Evolutionary conservation across 148 eudicot genomes (phyloP).

Genomic region (Amaranthus hypochondriacus): DNA sequence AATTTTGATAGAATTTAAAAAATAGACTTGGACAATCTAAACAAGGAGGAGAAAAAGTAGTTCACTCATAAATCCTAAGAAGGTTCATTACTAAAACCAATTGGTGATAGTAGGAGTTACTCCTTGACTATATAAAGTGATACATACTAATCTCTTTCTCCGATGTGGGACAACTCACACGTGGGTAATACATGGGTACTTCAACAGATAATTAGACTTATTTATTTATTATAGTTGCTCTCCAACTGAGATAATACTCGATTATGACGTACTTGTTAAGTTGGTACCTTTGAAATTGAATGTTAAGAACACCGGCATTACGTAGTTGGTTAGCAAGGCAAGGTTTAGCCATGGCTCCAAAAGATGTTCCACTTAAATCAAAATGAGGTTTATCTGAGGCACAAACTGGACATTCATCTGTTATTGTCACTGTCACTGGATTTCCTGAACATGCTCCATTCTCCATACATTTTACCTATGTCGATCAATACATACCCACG

Average conservation of each 20-base stretch:
- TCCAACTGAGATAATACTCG: neutral
- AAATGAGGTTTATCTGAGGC: slow-evolving; percentile 39
- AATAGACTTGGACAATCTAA: too few relatives aligned
- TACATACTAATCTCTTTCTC: too few relatives aligned
- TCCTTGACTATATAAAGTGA: too few relatives aligned
- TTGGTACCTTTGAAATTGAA: slow-evolving; percentile 45
- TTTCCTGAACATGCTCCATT: slow-evolving; percentile 60
- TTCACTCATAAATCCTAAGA: too few relatives aligned
- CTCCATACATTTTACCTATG: slow-evolving; percentile 53
- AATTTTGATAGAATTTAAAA: too few relatives aligned
- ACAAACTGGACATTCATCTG: slow-evolving; percentile 72
- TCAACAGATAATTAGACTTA: too few relatives aligned
- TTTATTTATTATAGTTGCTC: too few relatives aligned
- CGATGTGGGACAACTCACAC: too few relatives aligned
- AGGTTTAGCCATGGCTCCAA: slow-evolving; percentile 64
- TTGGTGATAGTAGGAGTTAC: too few relatives aligned
- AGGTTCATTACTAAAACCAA: too few relatives aligned
- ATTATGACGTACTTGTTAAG: neutral
- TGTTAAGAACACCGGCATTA: slow-evolving; percentile 43
- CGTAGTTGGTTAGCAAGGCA: slow-evolving; percentile 47
- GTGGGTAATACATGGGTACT: too few relatives aligned
- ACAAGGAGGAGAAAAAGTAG: too few relatives aligned
- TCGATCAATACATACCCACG: neutral
- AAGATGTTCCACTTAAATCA: slow-evolving; percentile 76
- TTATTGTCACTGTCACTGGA: slow-evolving; percentile 55